Evolutionary conservation across 257 asterid species (phyloP), one percentile per base, ranked within the genome.

Genomic region (Craterostigma plantagineum): DNA sequence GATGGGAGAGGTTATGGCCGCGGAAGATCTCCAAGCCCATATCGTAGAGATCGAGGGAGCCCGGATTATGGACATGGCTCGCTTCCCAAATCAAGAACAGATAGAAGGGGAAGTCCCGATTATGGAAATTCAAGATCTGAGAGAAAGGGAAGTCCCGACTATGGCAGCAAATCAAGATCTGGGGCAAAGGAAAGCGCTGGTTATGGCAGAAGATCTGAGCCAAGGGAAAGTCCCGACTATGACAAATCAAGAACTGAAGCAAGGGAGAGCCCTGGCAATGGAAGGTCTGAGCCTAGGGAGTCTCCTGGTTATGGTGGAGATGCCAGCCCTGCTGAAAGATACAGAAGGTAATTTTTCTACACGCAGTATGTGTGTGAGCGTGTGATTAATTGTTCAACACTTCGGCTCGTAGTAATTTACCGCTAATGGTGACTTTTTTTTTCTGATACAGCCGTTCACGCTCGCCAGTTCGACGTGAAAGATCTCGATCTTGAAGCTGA

Each of bases 61-160:
- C 90, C 92, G 13, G 84, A 75, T 51, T 81, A 77, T 60, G 86
- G 86, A 4, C 75, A 63, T 38, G 71, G 74, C 11, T 61, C 54
- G 18, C 70, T 60, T 33, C 92, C 58, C 34, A 59, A 64, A 47
- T 63, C 67, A 10, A 73, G 73, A 15, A 70, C 79, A 0, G 43
- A 73, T n/a, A 63, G 60, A 23, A 66, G 81, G 58, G 81, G 52
- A 4, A 79, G 93, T 63, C 93, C 91, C 7, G 65, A 61, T 27
- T 77, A 72, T 65, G 73, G 65, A 42, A 75, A 49, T 53, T 69
- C 94, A 11, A 73, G 91, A 60, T 53, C 65, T 11, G 78, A 59
- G 35, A 50, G 68, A 18, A 70, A 91, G 64, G 61, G 51, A 18
- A 73, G 87, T 46, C 91, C 84, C 13, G 69, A 57, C 15, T 73